These are phyloP conservation scores for Colletotrichum sp. DNA, from an alignment of 2,329 filamentous ascomycete genomes.

Conservation along the genomic window DNA sequence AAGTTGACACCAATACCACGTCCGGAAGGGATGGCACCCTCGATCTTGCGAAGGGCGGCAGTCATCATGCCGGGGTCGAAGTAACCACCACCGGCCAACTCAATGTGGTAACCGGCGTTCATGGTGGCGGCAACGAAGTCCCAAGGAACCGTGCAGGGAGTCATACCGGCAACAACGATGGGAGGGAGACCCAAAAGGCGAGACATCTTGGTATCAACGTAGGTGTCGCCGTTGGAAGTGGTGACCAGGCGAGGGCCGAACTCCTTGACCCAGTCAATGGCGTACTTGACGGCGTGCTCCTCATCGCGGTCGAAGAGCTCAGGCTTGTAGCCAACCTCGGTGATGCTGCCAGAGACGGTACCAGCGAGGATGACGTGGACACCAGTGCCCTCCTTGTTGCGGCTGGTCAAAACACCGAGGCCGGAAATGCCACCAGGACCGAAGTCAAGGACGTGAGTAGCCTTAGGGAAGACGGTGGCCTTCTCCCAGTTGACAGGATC, in stretches of 20 bases:
- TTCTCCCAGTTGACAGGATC: slow-evolving; percentile 97
- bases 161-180: slow-evolving; percentile 93
- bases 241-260: slow-evolving; percentile 92
- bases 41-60: slow-evolving; percentile 82
- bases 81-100: slow-evolving; percentile 89
- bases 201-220: slow-evolving; percentile 97
- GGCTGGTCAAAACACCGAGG: slow-evolving; percentile 92
- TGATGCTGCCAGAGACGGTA: slow-evolving; percentile 86
- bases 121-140: slow-evolving; percentile 92
- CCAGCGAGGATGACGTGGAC: slow-evolving; percentile 96
- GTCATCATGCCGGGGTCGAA: slow-evolving; percentile 85
- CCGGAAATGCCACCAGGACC: slow-evolving; percentile 97
- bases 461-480: slow-evolving; percentile 87
- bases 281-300: slow-evolving; percentile 92
- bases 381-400: slow-evolving; percentile 98
- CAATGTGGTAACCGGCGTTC: slow-evolving; percentile 94
- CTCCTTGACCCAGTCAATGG: slow-evolving; percentile 97
- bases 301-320: slow-evolving; percentile 97
- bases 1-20: slow-evolving; percentile 89
- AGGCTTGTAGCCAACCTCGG: slow-evolving; percentile 95
- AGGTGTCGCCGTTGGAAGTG: slow-evolving; percentile 87
- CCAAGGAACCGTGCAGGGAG: slow-evolving; percentile 85
- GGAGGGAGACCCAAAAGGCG: slow-evolving; percentile 83
- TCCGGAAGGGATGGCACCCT: slow-evolving; percentile 81
- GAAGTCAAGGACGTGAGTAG: slow-evolving; percentile 95